These are phyloP conservation scores for Fusarium chuoi DNA, from an alignment of 2,329 filamentous ascomycete genomes.

Conservation along the genomic window DNA sequence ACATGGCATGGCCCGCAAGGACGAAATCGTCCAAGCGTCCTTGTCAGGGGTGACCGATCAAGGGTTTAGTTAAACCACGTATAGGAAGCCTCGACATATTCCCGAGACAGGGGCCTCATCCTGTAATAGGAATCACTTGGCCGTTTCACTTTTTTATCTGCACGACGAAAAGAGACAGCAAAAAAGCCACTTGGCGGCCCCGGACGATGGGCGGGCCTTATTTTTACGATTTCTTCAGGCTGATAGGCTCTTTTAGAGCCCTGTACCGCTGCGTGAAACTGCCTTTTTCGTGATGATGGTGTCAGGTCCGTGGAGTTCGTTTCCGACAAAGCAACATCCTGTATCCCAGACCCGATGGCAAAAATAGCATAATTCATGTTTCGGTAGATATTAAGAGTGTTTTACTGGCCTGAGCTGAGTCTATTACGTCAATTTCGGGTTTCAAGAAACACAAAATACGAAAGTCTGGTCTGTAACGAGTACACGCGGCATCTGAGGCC, in stretches of 20 bases:
- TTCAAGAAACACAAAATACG: neutral
- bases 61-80: slow-evolving; percentile 37
- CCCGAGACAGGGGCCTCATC: slow-evolving; percentile 17
- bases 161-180: neutral
- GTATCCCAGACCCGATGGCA: neutral
- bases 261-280: slow-evolving; percentile 27
- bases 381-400: neutral
- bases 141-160: slow-evolving; percentile 25
- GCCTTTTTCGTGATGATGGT: slow-evolving; percentile 10
- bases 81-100: slow-evolving; percentile 29
- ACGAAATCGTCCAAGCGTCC: slow-evolving; percentile 10
- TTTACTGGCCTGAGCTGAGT: neutral
- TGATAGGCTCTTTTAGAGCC: slow-evolving; percentile 5
- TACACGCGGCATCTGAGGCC: neutral
- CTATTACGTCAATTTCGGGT: neutral
- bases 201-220: neutral
- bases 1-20: slow-evolving; percentile 40
- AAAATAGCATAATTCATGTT: neutral
- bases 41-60: slow-evolving; percentile 4
- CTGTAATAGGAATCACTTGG: slow-evolving; percentile 5
- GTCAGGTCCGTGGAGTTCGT: slow-evolving; percentile 19
- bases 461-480: neutral
- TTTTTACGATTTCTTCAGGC: neutral
- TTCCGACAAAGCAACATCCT: neutral
- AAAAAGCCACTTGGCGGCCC: neutral